A percentile compares a stretch with the other conserved stretches of the same genome.
Conservation (phyloP, 2,329 filamentous ascomycete genomes). For the Amauroascus verrucosus region DNA sequence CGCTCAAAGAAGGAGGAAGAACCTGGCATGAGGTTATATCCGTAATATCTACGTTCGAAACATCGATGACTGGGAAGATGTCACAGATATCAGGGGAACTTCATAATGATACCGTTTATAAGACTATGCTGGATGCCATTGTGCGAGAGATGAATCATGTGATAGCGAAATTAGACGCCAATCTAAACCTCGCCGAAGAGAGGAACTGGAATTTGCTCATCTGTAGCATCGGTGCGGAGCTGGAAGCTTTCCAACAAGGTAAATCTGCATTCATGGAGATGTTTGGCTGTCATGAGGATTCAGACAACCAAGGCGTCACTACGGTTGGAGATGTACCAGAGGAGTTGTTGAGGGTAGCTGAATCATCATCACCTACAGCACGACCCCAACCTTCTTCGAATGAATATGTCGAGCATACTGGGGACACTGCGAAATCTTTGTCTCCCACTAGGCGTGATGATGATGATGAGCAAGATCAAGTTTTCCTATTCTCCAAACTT, state of each 20-base stretch:
- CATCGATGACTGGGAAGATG: conserved; percentile 37
- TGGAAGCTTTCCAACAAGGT: conserved; percentile 44
- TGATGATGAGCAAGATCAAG: conserved; percentile 37
- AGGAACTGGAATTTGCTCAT: conserved; percentile 52
- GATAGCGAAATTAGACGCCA: conserved; percentile 39
- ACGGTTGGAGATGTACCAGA: conserved; percentile 28
- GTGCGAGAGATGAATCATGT: conserved; percentile 40
- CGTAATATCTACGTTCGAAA: conserved; percentile 46
- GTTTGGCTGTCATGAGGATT: conserved; percentile 21
- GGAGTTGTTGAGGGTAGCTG: conserved; percentile 24
- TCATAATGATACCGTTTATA: conserved; percentile 15
- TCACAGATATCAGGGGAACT: conserved; percentile 14
- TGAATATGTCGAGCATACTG: background rate
- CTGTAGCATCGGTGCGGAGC: conserved; percentile 52
- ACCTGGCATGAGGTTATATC: conserved; percentile 49
- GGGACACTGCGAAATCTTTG: background rate
- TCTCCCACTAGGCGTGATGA: conserved; percentile 25
- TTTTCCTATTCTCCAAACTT: conserved; percentile 29
- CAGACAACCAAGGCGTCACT: conserved; percentile 22
- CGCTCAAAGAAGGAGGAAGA: conserved; percentile 48
- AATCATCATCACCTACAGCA: conserved; percentile 17
- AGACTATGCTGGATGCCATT: conserved; percentile 19
- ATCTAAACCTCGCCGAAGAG: conserved; percentile 42
- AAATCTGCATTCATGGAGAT: conserved; percentile 28
- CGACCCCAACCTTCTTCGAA: background rate